Evolutionary conservation across 2,329 filamentous ascomycete species (phyloP).

Genomic region (Calonectria ilicicola): DNA sequence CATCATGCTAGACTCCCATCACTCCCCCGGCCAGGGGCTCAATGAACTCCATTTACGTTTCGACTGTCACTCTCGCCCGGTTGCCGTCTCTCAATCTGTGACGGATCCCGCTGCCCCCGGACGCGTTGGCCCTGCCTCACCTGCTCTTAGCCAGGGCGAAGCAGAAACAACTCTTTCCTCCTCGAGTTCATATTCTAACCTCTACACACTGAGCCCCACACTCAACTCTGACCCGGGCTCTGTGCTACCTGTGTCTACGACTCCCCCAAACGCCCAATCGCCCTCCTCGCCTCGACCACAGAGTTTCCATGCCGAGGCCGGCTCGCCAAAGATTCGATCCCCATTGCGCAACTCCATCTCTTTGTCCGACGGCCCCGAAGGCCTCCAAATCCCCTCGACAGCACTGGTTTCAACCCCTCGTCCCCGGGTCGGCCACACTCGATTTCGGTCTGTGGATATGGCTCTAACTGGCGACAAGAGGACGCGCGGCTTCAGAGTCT

Average conservation of each 20-base stretch:
- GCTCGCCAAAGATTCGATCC: constrained; percentile 45
- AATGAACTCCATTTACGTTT: constrained; percentile 35
- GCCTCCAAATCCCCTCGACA: constrained; percentile 26
- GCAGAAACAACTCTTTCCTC: constrained; percentile 17
- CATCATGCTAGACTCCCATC: constrained; percentile 42
- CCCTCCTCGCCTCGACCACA: constrained; percentile 37
- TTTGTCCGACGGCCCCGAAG: constrained; percentile 34
- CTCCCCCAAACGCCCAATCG: constrained; percentile 33
- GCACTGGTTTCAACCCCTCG: constrained; percentile 16
- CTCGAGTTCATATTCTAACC: constrained; percentile 3
- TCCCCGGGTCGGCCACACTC: constrained; percentile 14
- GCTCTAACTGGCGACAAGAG: constrained; percentile 47
- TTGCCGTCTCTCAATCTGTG: constrained; percentile 23
- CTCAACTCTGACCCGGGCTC: not conserved
- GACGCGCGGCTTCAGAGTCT: constrained; percentile 17
- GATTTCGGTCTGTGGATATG: constrained; percentile 47
- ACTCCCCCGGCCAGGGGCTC: constrained; percentile 35
- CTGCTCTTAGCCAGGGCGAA: constrained; percentile 1
- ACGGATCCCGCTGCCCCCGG: constrained; percentile 22
- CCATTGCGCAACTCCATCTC: constrained; percentile 47
- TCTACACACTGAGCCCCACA: constrained; percentile 9
- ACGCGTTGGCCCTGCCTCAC: constrained; percentile 17
- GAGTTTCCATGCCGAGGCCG: constrained; percentile 41
- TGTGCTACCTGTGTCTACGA: not conserved
- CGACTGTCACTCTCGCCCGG: constrained; percentile 39